These are phyloP conservation scores for Pseudopithomyces maydicus DNA, from an alignment of 2,329 filamentous ascomycete species.

Conservation along the genomic window DNA sequence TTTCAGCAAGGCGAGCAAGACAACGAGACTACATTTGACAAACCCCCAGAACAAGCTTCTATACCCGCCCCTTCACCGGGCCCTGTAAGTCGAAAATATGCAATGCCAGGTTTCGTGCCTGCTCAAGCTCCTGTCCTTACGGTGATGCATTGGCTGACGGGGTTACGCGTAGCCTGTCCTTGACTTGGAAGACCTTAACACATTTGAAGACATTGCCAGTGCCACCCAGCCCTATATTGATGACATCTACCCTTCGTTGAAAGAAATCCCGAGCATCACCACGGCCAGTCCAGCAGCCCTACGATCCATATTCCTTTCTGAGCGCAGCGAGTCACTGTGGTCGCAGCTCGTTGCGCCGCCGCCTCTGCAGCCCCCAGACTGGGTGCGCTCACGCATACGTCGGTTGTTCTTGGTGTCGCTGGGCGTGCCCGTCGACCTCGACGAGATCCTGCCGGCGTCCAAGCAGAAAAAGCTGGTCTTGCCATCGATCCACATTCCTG, in stretches of 20 bases:
- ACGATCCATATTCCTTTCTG: conserved; percentile 66
- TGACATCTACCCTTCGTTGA: conserved; percentile 57
- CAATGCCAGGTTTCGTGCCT: conserved; percentile 40
- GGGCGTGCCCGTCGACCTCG: conserved; percentile 92
- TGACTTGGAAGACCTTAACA: conserved; percentile 66
- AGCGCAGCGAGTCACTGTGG: conserved; percentile 89
- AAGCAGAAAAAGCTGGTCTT: conserved; percentile 98
- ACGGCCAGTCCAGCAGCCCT: conserved; percentile 31
- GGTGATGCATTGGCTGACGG: conserved; percentile 39
- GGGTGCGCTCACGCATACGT: conserved; percentile 94
- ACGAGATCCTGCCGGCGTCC: conserved; percentile 94
- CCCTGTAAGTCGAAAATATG: conserved; percentile 54
- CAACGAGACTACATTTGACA: conserved; percentile 46
- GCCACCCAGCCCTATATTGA: conserved; percentile 70
- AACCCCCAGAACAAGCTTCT: conserved; percentile 43
- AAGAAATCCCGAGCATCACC: conserved; percentile 51
- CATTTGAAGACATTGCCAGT: conserved; percentile 62
- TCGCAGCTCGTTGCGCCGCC: conserved; percentile 94
- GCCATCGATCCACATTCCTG: conserved; percentile 68
- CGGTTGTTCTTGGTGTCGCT: conserved; percentile 94
- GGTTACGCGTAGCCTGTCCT: conserved; percentile 62
- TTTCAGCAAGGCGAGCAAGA: conserved; percentile 48
- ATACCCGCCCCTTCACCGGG: conserved; percentile 49
- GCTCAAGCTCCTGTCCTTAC: conserved; percentile 29
- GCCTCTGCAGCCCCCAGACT: conserved; percentile 92